Percentiles rank a stretch among this genome's conserved stretches.
Conservation (phyloP, 2,329 filamentous ascomycete genomes). For the Clonostachys rhizophaga region DNA sequence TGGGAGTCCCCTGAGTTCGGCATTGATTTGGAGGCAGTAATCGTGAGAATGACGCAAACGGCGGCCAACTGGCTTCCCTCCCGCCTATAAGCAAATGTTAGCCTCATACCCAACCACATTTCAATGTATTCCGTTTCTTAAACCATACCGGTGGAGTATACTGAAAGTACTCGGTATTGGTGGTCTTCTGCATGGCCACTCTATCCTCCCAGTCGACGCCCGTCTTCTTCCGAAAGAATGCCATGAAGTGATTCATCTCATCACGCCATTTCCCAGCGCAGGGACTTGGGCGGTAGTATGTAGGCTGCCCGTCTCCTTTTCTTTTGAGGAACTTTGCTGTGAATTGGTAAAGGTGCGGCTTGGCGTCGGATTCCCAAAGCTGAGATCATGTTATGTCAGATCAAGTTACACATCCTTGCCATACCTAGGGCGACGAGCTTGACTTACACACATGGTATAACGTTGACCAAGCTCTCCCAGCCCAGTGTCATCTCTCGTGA, state of each 20-base stretch:
- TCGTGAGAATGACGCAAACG: constrained; percentile 22
- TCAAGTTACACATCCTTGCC: not conserved
- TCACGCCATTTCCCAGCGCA: constrained; percentile 28
- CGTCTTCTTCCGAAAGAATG: constrained; percentile 54
- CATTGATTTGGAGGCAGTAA: constrained; percentile 25
- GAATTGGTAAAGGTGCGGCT: constrained; percentile 57
- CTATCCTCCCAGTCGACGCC: constrained; percentile 56
- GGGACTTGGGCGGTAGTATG: constrained; percentile 29
- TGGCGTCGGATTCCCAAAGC: constrained; percentile 63
- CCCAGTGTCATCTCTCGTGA: constrained; percentile 47
- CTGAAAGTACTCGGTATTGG: constrained; percentile 20
- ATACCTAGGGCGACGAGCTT: not conserved
- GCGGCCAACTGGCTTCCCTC: constrained; percentile 30
- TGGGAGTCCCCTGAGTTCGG: constrained; percentile 16
- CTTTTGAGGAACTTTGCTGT: constrained; percentile 45
- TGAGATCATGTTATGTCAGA: constrained; percentile 20
- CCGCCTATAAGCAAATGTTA: constrained; percentile 14
- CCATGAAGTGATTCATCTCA: constrained; percentile 46
- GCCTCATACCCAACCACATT: not conserved
- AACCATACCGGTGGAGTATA: constrained; percentile 41
- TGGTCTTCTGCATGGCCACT: constrained; percentile 25
- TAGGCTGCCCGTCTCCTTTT: constrained; percentile 25
- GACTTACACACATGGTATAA: constrained; percentile 53
- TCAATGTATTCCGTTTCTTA: not conserved
- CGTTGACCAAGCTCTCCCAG: constrained; percentile 48